Percentiles rank a stretch among this genome's conserved stretches.
Evolutionary conservation across 768 basidiomycete genomes (phyloP).

Genomic region (Mycena kentingensis): DNA sequence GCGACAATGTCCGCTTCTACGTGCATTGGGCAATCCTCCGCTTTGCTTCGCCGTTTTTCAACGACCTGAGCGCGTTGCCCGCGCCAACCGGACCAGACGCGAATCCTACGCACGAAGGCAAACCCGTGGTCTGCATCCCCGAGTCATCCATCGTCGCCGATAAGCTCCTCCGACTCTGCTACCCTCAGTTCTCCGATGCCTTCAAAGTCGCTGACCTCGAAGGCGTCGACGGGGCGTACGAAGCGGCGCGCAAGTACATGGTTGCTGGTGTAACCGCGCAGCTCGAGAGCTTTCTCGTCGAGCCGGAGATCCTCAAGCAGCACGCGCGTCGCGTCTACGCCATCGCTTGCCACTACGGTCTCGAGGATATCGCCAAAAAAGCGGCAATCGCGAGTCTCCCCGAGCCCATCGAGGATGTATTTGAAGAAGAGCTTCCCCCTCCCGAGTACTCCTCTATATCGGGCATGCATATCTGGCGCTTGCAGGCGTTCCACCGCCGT

Average conservation of each 20-base stretch:
- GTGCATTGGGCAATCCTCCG: constrained; percentile 45
- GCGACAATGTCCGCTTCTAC: constrained; percentile 38
- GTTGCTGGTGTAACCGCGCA: constrained; percentile 34
- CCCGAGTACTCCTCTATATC: not conserved
- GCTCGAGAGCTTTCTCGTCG: constrained; percentile 12
- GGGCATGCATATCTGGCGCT: not conserved
- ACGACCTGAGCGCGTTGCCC: constrained; percentile 30
- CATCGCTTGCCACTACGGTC: constrained; percentile 25
- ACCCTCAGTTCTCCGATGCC: constrained; percentile 29
- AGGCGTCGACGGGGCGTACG: constrained; percentile 35
- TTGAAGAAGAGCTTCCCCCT: not conserved
- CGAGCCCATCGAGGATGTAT: not conserved
- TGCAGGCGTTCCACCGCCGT: too few species aligned
- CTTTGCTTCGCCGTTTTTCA: constrained; percentile 40
- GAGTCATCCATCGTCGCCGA: constrained; percentile 36
- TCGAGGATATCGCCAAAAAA: constrained; percentile 13
- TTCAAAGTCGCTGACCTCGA: constrained; percentile 25
- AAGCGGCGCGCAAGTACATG: constrained; percentile 38
- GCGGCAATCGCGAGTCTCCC: constrained; percentile 17
- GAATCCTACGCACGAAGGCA: constrained; percentile 30
- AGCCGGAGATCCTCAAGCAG: constrained; percentile 8
- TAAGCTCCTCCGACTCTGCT: constrained; percentile 37
- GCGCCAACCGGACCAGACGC: constrained; percentile 27
- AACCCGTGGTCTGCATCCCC: constrained; percentile 33
- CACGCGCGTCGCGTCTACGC: constrained; percentile 26